Evolutionary conservation across 306 rosid species (phyloP).

Genomic region (Prunus armeniaca): DNA sequence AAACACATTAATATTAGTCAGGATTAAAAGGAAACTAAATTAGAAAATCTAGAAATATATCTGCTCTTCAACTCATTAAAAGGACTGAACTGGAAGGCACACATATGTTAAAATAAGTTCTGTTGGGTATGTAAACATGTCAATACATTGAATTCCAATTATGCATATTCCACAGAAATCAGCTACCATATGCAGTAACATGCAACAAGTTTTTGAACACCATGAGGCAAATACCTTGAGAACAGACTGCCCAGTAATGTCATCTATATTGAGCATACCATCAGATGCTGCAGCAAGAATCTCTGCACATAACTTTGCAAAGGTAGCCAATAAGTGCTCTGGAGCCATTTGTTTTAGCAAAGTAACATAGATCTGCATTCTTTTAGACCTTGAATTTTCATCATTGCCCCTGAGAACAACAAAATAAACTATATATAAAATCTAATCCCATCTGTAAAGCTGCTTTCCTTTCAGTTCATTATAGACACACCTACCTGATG

Average conservation of each 20-base stretch:
- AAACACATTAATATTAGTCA: neutral
- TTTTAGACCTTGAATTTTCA: slow-evolving; percentile 68
- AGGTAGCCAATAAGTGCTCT: slow-evolving; percentile 87
- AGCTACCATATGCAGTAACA: neutral
- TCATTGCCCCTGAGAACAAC: slow-evolving; percentile 67
- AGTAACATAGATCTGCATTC: slow-evolving; percentile 86
- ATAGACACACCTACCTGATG: slow-evolving; percentile 54
- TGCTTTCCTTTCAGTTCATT: slow-evolving; percentile 15
- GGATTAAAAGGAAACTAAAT: neutral
- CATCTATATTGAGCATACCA: slow-evolving; percentile 72
- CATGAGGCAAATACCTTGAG: slow-evolving; percentile 54
- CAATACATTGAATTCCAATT: neutral
- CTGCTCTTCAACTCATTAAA: neutral
- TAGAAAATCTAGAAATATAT: neutral
- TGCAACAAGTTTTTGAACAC: neutral
- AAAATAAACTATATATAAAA: slow-evolving; percentile 10
- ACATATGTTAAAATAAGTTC: neutral
- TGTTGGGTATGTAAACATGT: neutral
- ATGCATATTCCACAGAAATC: neutral
- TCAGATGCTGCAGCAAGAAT: slow-evolving; percentile 92
- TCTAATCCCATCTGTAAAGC: slow-evolving; percentile 10
- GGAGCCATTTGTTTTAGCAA: slow-evolving; percentile 94
- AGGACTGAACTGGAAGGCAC: neutral
- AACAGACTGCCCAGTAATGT: slow-evolving; percentile 72
- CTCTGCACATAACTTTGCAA: slow-evolving; percentile 89